These are phyloP conservation scores for Penicillium manginii DNA, from an alignment of 495 filamentous ascomycete species.

Conservation along the genomic window DNA sequence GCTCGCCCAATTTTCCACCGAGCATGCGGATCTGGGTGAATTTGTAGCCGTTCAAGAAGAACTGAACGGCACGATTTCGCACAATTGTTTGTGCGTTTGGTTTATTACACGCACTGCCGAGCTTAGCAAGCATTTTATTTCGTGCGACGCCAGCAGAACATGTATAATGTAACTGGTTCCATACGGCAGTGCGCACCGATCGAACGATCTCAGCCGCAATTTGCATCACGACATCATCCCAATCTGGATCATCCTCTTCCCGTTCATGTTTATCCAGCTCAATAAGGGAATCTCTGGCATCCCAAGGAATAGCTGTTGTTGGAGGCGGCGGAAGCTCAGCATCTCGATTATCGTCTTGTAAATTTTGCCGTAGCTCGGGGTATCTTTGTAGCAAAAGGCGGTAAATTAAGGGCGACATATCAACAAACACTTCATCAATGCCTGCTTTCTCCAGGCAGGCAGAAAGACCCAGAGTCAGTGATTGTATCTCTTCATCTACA, in stretches of 20 bases:
- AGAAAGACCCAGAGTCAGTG: constrained; percentile 54
- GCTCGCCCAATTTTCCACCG: constrained; percentile 93
- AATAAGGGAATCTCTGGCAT: constrained; percentile 71
- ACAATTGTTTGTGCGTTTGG: constrained; percentile 92
- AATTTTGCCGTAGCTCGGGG: constrained; percentile 66
- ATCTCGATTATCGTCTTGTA: constrained; percentile 71
- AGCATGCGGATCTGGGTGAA: constrained; percentile 96
- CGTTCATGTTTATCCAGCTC: constrained; percentile 72
- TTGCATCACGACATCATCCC: constrained; percentile 91
- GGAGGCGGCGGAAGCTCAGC: constrained; percentile 75
- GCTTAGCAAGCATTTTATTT: constrained; percentile 95
- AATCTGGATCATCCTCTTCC: constrained; percentile 84
- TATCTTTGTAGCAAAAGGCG: constrained; percentile 75
- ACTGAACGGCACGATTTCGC: constrained; percentile 76
- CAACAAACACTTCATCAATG: constrained; percentile 90
- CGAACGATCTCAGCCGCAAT: constrained; percentile 88
- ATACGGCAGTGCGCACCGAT: constrained; percentile 68
- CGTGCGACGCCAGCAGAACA: constrained; percentile 85
- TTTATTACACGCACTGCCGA: constrained; percentile 88
- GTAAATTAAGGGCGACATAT: constrained; percentile 83
- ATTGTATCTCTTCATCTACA: constrained; percentile 33
- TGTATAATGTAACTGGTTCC: constrained; percentile 76
- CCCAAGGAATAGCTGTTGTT: constrained; percentile 78
- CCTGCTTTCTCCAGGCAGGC: constrained; percentile 84
- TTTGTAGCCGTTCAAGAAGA: constrained; percentile 83